These are phyloP conservation scores for Candida orba DNA, from an alignment of 805 yeast genomes.

Conservation along the genomic window DNA sequence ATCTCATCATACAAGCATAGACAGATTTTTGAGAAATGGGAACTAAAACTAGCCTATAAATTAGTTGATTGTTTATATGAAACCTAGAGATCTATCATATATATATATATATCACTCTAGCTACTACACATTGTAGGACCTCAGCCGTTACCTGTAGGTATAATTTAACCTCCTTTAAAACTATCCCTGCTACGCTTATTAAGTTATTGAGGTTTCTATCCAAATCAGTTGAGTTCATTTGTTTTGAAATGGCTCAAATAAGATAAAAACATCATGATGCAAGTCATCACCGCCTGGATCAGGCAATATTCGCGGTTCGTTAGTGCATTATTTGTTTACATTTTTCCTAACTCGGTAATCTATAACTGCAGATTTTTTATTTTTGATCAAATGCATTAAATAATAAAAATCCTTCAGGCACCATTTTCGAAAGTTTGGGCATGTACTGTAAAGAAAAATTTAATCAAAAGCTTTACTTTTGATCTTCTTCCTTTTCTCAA, in stretches of 20 bases:
- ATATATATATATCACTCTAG: too few species aligned
- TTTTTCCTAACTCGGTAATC: conserved; percentile 8
- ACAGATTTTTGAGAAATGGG: too few species aligned
- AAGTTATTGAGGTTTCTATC: too few species aligned
- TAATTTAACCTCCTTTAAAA: too few species aligned
- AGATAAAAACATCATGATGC: background rate
- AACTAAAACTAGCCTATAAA: too few species aligned
- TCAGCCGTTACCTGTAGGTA: too few species aligned
- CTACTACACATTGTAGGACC: too few species aligned
- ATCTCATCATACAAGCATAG: too few species aligned
- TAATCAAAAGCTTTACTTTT: background rate
- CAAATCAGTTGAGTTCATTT: too few species aligned
- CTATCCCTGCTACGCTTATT: too few species aligned
- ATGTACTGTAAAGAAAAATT: background rate
- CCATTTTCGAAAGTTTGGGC: background rate
- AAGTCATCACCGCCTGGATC: conserved; percentile 4
- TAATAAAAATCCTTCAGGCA: background rate
- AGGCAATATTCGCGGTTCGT: background rate
- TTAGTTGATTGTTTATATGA: too few species aligned
- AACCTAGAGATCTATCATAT: too few species aligned
- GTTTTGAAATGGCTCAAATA: background rate
- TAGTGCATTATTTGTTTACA: conserved; percentile 5
- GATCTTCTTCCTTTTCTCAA: background rate
- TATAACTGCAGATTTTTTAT: background rate
- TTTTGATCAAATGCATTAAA: background rate